A percentile compares a stretch with the other conserved stretches of the same genome.
Conservation (phyloP, 768 basidiomycete species). For the Auriscalpium microsporum region DNA sequence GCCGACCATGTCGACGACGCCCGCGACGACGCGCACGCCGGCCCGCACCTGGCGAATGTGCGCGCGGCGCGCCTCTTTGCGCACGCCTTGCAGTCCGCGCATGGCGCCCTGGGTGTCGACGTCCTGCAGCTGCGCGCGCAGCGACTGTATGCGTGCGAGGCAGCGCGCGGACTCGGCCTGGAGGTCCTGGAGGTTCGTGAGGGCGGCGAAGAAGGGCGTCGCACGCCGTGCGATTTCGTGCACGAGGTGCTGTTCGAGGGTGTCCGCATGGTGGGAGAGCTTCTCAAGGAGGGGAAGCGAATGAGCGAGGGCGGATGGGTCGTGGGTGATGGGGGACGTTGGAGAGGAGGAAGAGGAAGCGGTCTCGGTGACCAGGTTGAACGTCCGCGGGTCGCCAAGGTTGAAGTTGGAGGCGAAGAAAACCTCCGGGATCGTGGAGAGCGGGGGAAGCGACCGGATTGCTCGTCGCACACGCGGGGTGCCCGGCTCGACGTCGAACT, state of each 20-base stretch:
- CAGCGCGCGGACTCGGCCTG: slow-evolving; percentile 85
- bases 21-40: slow-evolving; percentile 54
- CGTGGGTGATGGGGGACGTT: slow-evolving; percentile 24
- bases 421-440: slow-evolving; percentile 68
- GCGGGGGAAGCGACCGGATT: slow-evolving; percentile 46
- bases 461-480: slow-evolving; percentile 23
- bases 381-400: slow-evolving; percentile 71
- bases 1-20: slow-evolving; percentile 70
- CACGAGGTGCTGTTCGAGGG: slow-evolving; percentile 89
- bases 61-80: slow-evolving; percentile 50
- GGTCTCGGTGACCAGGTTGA: slow-evolving; percentile 61
- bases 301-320: slow-evolving; percentile 56
- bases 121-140: slow-evolving; percentile 63
- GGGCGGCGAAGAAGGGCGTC: slow-evolving; percentile 91
- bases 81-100: slow-evolving; percentile 69
- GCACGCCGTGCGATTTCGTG: slow-evolving; percentile 88
- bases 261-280: slow-evolving; percentile 87
- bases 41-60: slow-evolving; percentile 54
- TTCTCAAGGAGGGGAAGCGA: slow-evolving; percentile 76
- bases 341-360: slow-evolving; percentile 1
- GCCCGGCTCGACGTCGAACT: slow-evolving; percentile 5
- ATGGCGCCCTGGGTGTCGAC: slow-evolving; percentile 73
- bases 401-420: slow-evolving; percentile 79
- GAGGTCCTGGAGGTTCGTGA: slow-evolving; percentile 88
- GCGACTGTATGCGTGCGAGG: slow-evolving; percentile 60